These are phyloP conservation scores for Fusarium sp. DNA, from an alignment of 2,329 filamentous ascomycete species.

Conservation along the genomic window DNA sequence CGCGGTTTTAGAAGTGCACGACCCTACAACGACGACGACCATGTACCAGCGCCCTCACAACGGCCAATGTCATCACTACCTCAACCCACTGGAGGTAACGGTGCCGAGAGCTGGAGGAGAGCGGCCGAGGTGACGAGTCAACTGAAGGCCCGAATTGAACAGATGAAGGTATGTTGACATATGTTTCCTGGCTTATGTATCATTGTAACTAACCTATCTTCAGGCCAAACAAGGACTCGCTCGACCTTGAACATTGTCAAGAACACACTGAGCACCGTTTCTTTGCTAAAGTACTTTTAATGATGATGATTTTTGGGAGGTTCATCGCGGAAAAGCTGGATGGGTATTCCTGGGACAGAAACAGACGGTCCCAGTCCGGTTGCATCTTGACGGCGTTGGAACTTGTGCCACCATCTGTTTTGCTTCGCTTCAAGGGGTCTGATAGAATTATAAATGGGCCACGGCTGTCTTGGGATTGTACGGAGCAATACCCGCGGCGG, in stretches of 20 bases:
- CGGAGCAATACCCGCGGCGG: conserved; percentile 41
- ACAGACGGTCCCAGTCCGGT: conserved; percentile 40
- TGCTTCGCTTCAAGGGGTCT: conserved; percentile 40
- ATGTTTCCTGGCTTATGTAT: fast-evolving
- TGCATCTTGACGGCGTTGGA: conserved; percentile 50
- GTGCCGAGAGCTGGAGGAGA: conserved; percentile 89
- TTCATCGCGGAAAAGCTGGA: conserved; percentile 40
- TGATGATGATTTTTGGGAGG: conserved; percentile 44
- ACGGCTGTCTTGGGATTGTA: conserved; percentile 42
- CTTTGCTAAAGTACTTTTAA: conserved; percentile 37
- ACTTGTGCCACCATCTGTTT: conserved; percentile 46
- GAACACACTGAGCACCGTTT: conserved; percentile 18
- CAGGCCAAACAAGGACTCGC: conserved; percentile 66
- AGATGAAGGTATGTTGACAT: conserved; percentile 81
- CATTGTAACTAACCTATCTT: conserved; percentile 10
- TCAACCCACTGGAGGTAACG: conserved; percentile 51
- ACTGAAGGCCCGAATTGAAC: conserved; percentile 95
- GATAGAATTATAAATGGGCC: conserved; percentile 40
- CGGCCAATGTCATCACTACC: conserved; percentile 54
- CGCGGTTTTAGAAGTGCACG: conserved; percentile 62
- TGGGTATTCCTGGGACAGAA: conserved; percentile 40
- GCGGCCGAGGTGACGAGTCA: conserved; percentile 98
- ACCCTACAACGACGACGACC: conserved; percentile 53
- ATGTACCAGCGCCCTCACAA: conserved; percentile 46
- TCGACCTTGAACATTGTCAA: conserved; percentile 51